Evolutionary conservation across 75 land plant species (phyloP).

Genomic region (Pseudotsuga menziesii): DNA sequence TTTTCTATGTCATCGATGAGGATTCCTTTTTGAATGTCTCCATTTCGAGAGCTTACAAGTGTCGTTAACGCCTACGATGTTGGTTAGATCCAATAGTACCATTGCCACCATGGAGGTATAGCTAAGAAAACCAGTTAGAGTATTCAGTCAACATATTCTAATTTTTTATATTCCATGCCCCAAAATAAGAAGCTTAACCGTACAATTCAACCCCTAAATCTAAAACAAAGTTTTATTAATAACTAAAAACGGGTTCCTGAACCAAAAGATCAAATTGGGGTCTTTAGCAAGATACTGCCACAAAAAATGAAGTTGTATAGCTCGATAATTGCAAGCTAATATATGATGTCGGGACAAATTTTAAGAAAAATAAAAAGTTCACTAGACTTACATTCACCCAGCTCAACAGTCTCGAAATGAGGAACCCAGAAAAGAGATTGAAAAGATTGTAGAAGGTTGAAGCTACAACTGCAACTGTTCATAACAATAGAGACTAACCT

Average conservation of each 20-base stretch:
- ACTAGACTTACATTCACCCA: background rate
- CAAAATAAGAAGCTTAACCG: too few species aligned
- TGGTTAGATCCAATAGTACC: slow-evolving; percentile 7
- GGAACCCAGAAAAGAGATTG: slow-evolving; percentile 82
- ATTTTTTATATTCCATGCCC: too few species aligned
- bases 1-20: background rate
- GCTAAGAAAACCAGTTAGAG: background rate
- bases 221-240: background rate
- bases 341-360: too few species aligned
- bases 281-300: background rate
- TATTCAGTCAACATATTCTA: too few species aligned
- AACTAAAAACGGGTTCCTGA: too few species aligned
- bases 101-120: slow-evolving; percentile 4
- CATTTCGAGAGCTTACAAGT: background rate
- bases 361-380: background rate
- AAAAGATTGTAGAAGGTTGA: slow-evolving; percentile 57
- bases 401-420: slow-evolving; percentile 58
- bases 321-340: background rate
- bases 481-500: background rate
- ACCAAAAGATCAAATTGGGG: too few species aligned
- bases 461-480: slow-evolving; percentile 57
- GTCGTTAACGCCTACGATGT: slow-evolving; percentile 4
- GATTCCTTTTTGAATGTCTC: background rate
- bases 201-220: background rate
- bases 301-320: background rate